Evolutionary conservation across 2,329 filamentous ascomycete species (phyloP).

Genomic region (Phialophora tarda): DNA sequence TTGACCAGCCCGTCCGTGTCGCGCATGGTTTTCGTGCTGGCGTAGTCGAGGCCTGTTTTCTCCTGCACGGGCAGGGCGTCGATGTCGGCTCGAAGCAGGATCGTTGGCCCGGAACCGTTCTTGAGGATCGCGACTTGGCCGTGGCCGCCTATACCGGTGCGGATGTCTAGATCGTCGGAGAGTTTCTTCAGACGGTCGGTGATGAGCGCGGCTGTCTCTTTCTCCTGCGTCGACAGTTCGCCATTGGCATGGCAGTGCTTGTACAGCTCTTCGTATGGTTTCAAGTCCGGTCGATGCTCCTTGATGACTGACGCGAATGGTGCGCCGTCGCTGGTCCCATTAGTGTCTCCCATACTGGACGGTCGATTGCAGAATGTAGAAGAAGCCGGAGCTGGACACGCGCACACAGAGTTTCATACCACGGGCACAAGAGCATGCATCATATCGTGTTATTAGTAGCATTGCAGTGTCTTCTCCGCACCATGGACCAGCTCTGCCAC

Average conservation of each 20-base stretch:
- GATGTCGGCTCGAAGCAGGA: slow-evolving; percentile 57
- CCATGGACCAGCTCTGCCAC: background rate
- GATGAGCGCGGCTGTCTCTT: slow-evolving; percentile 57
- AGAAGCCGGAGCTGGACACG: background rate
- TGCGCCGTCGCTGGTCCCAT: background rate
- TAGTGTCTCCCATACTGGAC: slow-evolving; percentile 4
- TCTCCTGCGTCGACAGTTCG: slow-evolving; percentile 64
- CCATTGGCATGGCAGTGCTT: slow-evolving; percentile 65
- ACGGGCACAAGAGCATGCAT: background rate
- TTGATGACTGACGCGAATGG: slow-evolving; percentile 40
- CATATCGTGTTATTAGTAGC: background rate
- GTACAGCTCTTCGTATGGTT: slow-evolving; percentile 61
- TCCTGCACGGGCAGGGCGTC: slow-evolving; percentile 58
- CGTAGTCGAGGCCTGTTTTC: slow-evolving; percentile 55
- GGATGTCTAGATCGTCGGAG: slow-evolving; percentile 44
- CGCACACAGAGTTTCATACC: background rate
- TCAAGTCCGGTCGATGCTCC: slow-evolving; percentile 50
- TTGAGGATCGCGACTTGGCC: slow-evolving; percentile 52
- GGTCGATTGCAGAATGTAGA: background rate
- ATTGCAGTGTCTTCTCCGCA: slow-evolving; percentile 9
- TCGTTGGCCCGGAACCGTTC: slow-evolving; percentile 52
- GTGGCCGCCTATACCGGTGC: slow-evolving; percentile 53
- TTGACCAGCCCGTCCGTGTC: slow-evolving; percentile 58
- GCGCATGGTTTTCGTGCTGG: slow-evolving; percentile 53
- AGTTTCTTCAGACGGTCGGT: slow-evolving; percentile 49